Base-by-base conservation (phyloP, 2,329 filamentous ascomycete genomes). In the Acrodontium crateriforme region DNA sequence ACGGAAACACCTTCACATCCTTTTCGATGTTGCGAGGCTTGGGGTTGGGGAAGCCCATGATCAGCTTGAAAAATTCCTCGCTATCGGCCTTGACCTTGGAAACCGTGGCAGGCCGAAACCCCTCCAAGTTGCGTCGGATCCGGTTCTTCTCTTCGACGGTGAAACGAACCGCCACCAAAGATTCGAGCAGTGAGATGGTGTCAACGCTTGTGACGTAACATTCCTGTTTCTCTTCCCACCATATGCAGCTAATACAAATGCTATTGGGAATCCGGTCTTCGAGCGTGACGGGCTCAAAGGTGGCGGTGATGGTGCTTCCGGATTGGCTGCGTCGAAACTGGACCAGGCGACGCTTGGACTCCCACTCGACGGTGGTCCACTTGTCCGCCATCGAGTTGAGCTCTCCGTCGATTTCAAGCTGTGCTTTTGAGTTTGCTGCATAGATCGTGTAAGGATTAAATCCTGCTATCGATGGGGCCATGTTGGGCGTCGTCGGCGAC, bases 1-100 rank as follows among this genome's bases (percentile, higher is more conserved):
- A 98, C 4, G 84, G 78, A 49, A 95, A 98, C 9, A 95, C 89
- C 60, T 98, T 98, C 50, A 98, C 85, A 48, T 95, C 87, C 61
- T 98, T 98, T 62, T 95, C 89, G 40, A 98, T 98, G 50, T 95
- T 94, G 37, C 89, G 71, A 11, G 89, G 89, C 58, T 95, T 95
- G 2, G 89, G 89, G 35, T 78, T 81, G 9, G 84, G 83, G 50
- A 95, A 95, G 2, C 74, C 82, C 89, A 98, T 98, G 58, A 98
- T 95, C 45, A 94, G 69, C 61, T 94, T 94, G 73, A 95, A 95
- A 56, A 95, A 95, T 30, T 91, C 83, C 53, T 95, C 87, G 51
- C 81, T 93, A 34, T 95, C 87, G 1, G 74, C 50, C 58, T 92
- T 93, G 32, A 76, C 74, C 57, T 98, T 98, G 42, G 84, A 93